A percentile compares a stretch with the other conserved stretches of the same genome.
These are phyloP conservation scores for Calocera viscosa DNA, from an alignment of 768 basidiomycete genomes.

Conservation along the genomic window DNA sequence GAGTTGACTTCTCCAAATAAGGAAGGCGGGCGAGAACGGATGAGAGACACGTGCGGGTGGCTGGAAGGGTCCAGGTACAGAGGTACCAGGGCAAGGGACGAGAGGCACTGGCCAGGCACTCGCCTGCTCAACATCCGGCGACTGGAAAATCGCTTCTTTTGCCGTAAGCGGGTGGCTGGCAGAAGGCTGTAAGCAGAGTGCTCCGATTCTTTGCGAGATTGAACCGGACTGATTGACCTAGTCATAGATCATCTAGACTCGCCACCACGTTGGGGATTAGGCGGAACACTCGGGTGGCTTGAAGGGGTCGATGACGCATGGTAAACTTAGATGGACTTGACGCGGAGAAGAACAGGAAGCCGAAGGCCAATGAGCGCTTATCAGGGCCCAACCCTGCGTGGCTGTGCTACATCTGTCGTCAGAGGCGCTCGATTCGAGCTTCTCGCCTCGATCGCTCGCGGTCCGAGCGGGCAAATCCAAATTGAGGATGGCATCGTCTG, in stretches of 20 bases:
- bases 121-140: neutral
- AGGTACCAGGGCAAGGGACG: neutral
- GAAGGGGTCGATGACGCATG: neutral
- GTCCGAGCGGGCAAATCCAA: neutral
- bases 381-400: neutral
- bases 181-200: neutral
- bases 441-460: neutral
- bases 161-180: neutral
- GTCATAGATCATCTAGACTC: neutral
- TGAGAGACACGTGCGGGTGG: neutral
- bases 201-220: neutral
- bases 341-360: neutral
- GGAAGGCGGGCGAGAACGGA: neutral
- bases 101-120: neutral
- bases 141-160: neutral
- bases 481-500: neutral
- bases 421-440: neutral
- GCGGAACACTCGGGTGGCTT: neutral
- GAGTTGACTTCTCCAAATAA: too few species aligned
- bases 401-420: neutral
- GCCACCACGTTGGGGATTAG: neutral
- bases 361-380: too few species aligned
- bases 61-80: slow-evolving; percentile 1
- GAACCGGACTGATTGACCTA: neutral
- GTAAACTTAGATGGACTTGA: neutral